Base-by-base conservation (phyloP, 2,329 filamentous ascomycete species). In the Didymella exigua region DNA sequence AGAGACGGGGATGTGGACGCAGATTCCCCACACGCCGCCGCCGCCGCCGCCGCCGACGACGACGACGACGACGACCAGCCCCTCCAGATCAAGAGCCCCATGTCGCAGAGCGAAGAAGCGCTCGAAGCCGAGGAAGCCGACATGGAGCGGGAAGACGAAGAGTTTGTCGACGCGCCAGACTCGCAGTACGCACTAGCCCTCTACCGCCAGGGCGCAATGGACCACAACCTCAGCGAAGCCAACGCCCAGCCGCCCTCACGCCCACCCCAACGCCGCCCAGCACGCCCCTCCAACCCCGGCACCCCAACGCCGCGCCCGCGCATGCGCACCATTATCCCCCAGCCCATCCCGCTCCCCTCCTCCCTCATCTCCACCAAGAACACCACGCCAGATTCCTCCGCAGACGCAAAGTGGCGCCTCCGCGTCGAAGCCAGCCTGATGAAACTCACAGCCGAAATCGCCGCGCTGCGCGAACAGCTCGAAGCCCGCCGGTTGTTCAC, bases 391-490 rank as follows among this genome's bases (percentile, higher is more conserved):
- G 55, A 51, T 21, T 59, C 56, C 10, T 54, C 56, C 11, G 64
- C 63, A n/a, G 79, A 82, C 62, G 75, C 78, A 57, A 86, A 85
- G 67, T 96, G 92, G 91, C 87, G 89, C 46, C 87, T 85, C 56
- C 87, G 89, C 65, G 88, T 98, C 58, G 93, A 98, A 77, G 84
- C 87, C 37, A 90, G 91, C 19, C 82, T 98, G 52, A 90, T 93
- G 51, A 90, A 92, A 65, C 87, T 98, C 77, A 96, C 93, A 5
- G 89, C 92, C 14, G 95, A 99, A 76, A 86, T 99, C 27, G 93
- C 95, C 1, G 95, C 95, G 0, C 77, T 98, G 58, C 85, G 95
- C 30, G 95, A 99, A 76, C 93, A 98, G 71, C 89, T 98, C 63
- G 89, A 91, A 49, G 84, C 86, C 0, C 87, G 90, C 0, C 82